phyloP scores from a whole-genome alignment of 192 early-diverging fungal species.

The Paraglomus occultum region DNA sequence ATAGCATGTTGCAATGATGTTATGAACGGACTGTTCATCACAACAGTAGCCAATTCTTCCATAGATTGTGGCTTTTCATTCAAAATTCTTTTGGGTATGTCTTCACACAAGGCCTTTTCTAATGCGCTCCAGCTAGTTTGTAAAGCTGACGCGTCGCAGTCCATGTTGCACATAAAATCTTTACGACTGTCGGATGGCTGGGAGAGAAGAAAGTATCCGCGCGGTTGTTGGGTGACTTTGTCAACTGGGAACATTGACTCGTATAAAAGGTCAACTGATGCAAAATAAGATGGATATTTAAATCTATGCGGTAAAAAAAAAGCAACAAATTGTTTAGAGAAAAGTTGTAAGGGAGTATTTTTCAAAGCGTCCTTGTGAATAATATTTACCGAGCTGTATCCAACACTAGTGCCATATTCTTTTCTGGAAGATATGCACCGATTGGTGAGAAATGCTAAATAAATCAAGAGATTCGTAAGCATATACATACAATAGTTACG shows the following conservation, averaged over 20 bases:
- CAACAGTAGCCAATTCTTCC: constrained; percentile 42
- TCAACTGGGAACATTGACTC: constrained; percentile 83
- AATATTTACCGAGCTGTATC: constrained; percentile 64
- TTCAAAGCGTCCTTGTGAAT: constrained; percentile 8
- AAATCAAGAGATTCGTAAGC: not conserved
- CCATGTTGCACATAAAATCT: constrained; percentile 9
- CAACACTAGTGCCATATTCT: constrained; percentile 74
- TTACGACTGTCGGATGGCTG: constrained; percentile 33
- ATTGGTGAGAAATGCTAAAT: constrained; percentile 60
- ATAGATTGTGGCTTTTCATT: constrained; percentile 51
- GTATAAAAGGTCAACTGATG: constrained; percentile 67
- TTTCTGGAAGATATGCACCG: constrained; percentile 73
- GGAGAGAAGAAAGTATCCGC: constrained; percentile 88
- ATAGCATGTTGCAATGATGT: constrained; percentile 6
- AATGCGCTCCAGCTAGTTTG: constrained; percentile 48
- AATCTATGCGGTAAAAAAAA: constrained; percentile 41
- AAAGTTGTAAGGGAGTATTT: constrained; percentile 12
- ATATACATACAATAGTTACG: not conserved
- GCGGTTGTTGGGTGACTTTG: constrained; percentile 69
- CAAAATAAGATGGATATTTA: constrained; percentile 92
- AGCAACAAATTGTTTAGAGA: not conserved
- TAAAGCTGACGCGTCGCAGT: not conserved
- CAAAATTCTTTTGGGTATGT: constrained; percentile 50
- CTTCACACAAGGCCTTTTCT: constrained; percentile 56
- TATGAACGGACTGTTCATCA: constrained; percentile 40